Base-by-base conservation (phyloP, 768 basidiomycete species). In the Kwoniella botswanensis region DNA sequence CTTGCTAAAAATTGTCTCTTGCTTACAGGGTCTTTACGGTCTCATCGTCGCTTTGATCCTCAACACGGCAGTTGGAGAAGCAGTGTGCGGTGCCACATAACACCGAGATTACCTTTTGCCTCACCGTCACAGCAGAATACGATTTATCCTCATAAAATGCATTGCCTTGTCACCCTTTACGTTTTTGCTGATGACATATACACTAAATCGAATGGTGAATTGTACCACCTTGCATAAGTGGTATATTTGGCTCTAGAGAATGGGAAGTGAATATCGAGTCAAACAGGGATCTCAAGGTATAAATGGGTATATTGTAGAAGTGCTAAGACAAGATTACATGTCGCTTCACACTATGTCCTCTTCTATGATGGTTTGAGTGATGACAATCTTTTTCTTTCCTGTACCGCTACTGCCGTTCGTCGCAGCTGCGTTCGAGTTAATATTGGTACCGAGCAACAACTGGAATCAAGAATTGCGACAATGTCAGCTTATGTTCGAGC, bases 41-140 rank as follows among this genome's bases (percentile, higher is more conserved):
- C 75, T 85, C 21, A 86, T 97, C 74, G 93, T 97, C 62, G 93
- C 93, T 9, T 87, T 97, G 41, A 92, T 97, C 58, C 91, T 97
- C 89, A 94, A 97, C 84, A 92, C 93, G 11, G 88, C 86, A 80
- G 90, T 90, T 18, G 86, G 87, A 12, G 85, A 86, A 44, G 80
- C 85, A 24, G 76, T 74, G 15, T 84, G 84, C 58, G 71, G 71
- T 7, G 70, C 73, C 9, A 53, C 64, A 35, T 65, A 29, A 65
- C 54, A 50, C 46, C 18, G 18, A n/a, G 24, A n/a, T 22, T 24
- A 55, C 35, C 35, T 35, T 35, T 35, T 35, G 35, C 35, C 35
- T 35, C 35, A 35, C 35, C 0, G 6, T 35, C 35, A 35, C 35
- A 35, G 7, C 35, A 35, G 35, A 35, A 35, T 35, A 35, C 35